These are phyloP conservation scores for Hypomyces rosellus DNA, from an alignment of 2,329 filamentous ascomycete species.

Conservation along the genomic window DNA sequence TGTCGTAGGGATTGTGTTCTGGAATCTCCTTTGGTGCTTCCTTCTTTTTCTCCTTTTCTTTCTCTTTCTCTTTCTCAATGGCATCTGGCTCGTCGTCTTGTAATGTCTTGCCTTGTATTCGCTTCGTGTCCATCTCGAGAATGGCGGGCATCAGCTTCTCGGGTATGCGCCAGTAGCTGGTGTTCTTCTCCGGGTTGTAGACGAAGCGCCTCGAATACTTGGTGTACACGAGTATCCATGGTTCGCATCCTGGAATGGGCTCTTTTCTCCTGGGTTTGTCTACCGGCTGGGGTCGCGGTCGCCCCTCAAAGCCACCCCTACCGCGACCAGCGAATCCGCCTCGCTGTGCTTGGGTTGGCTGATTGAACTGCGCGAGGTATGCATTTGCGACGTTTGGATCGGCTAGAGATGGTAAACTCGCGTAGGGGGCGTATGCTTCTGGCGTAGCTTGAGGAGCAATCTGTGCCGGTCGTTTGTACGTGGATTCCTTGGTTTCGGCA, in stretches of 20 bases:
- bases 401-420: constrained; percentile 35
- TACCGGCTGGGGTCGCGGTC: constrained; percentile 59
- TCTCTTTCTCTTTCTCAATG: constrained; percentile 20
- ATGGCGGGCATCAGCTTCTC: constrained; percentile 78
- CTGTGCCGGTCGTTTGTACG: constrained; percentile 67
- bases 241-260: constrained; percentile 70
- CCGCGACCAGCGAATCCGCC: constrained; percentile 25
- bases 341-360: constrained; percentile 28
- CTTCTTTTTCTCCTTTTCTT: constrained; percentile 19
- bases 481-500: constrained; percentile 73
- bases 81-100: constrained; percentile 5
- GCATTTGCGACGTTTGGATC: constrained; percentile 53
- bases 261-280: constrained; percentile 80
- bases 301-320: constrained; percentile 47
- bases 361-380: constrained; percentile 51
- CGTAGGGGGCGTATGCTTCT: constrained; percentile 21
- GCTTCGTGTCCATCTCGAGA: constrained; percentile 63
- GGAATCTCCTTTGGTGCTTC: not conserved
- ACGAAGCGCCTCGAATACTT: constrained; percentile 86
- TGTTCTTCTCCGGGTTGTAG: constrained; percentile 77
- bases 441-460: constrained; percentile 20
- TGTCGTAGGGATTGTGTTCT: constrained; percentile 40
- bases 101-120: constrained; percentile 53
- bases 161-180: constrained; percentile 94
- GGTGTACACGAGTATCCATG: constrained; percentile 91